Evolutionary conservation across 129 eudicot species (phyloP).

Genomic region (Artemisia tridentata): DNA sequence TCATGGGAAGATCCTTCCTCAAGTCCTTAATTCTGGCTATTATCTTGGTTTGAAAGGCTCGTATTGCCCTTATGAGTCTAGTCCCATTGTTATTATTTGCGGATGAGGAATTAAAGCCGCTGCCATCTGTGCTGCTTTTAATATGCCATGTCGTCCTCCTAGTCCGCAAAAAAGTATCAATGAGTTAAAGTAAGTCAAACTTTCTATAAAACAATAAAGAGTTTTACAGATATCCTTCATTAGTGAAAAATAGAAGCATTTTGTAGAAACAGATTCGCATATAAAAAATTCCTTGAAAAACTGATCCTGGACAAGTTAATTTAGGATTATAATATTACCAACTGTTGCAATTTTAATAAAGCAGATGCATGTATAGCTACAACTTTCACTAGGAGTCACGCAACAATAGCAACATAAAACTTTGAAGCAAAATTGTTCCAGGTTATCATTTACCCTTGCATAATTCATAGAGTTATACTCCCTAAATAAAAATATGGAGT

Average conservation of each 20-base stretch:
- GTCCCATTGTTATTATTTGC: conserved; percentile 46
- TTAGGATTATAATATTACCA: background rate
- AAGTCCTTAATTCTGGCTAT: conserved; percentile 47
- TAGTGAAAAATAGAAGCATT: background rate
- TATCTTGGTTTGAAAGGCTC: conserved; percentile 44
- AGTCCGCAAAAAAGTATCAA: conserved; percentile 3
- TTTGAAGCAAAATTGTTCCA: background rate
- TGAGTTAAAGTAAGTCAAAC: background rate
- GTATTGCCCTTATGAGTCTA: conserved; percentile 54
- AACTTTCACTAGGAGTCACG: background rate
- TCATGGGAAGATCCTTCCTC: conserved; percentile 53
- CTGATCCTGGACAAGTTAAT: background rate
- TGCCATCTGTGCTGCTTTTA: conserved; percentile 53
- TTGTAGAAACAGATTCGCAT: background rate
- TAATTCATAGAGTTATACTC: conserved; percentile 1
- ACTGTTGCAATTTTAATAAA: background rate
- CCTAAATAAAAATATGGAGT: background rate
- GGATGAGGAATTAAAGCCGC: conserved; percentile 46
- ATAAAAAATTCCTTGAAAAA: background rate
- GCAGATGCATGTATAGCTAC: background rate
- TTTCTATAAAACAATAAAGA: background rate
- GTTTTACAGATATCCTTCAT: background rate
- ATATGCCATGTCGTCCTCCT: conserved; percentile 62
- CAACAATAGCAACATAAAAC: background rate
- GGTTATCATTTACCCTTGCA: background rate